Base-by-base conservation (phyloP, 2,329 filamentous ascomycete genomes). In the Aspergillus cejpii region DNA sequence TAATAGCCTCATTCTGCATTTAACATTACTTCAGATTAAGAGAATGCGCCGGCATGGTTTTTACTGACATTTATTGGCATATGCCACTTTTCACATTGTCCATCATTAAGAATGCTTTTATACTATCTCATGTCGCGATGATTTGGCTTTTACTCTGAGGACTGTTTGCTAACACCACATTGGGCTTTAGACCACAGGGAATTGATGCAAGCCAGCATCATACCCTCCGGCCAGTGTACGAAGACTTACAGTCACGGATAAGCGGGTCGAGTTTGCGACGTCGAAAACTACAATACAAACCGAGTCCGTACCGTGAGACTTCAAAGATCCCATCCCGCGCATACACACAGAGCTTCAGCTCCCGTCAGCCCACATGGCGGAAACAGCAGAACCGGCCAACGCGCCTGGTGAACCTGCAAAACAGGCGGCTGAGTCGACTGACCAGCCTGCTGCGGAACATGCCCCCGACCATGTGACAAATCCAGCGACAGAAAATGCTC, bases 361-460 rank as follows among this genome's bases (percentile, higher is more conserved):
- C 15, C 17, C 10, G 31, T 20, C 41, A 44, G 17, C 24, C 31
- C 24, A 37, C 29, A 59, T 58, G 56, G 53, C 55, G 15, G 56
- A 59, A 20, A 44, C 50, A 7, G 33, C 44, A 37, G 52, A 58
- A 36, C 43, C 48, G 39, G 39, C 49, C 42, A 52, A 53, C 24
- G 40, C 56, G 33, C 40, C 55, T 29, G 43, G 49, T 6, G 51
- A 57, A 21, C 46, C 45, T 38, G 54, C 52, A 33, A 55, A 50
- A 21, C 39, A 44, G 28, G 43, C 46, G 24, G 29, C 46, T 26
- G 53, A 55, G 27, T 41, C 47, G 33, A 26, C 21, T 10, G 47
- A 45, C 27, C 34, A 29, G 14, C 29, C 42, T 31, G 14, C 36
- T 26, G 15, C 29, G 15, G 39, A 44, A 28, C 15, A 27, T 8